phyloP scores from a whole-genome alignment of 1,284 basidiomycete genomes.

The Naganishia albida region DNA sequence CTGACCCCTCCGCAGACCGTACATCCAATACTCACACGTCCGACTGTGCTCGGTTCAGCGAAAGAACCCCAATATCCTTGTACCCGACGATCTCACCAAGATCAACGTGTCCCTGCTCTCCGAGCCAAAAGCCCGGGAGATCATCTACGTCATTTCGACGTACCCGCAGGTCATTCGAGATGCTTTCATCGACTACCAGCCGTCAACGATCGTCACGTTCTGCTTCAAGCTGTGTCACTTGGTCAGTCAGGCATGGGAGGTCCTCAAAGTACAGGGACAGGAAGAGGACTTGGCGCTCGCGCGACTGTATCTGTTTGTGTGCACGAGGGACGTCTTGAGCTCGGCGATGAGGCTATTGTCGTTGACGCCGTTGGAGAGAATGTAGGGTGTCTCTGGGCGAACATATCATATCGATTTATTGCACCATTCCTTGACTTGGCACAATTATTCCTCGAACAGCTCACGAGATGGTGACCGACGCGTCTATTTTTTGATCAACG shows the following conservation, averaged over 20 bases:
- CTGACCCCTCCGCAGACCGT: conserved; percentile 57
- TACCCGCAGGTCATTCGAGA: conserved; percentile 90
- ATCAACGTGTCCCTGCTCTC: conserved; percentile 72
- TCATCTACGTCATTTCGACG: conserved; percentile 78
- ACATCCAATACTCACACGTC: conserved; percentile 96
- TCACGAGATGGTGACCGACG: neutral
- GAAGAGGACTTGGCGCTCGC: conserved; percentile 70
- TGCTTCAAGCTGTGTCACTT: conserved; percentile 56
- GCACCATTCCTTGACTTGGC: neutral
- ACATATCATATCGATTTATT: neutral
- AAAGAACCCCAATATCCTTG: conserved; percentile 80
- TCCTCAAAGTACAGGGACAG: conserved; percentile 75
- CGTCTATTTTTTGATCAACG: neutral
- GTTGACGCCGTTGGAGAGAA: conserved; percentile 84
- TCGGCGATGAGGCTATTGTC: conserved; percentile 85
- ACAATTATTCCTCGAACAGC: neutral
- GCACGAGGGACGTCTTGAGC: conserved; percentile 82
- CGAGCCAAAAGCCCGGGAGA: conserved; percentile 78
- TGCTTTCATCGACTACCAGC: conserved; percentile 83
- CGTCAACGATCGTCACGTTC: conserved; percentile 74
- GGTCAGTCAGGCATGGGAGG: conserved; percentile 54
- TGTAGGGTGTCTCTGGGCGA: conserved; percentile 61
- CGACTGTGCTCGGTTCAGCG: conserved; percentile 89
- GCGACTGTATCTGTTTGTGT: conserved; percentile 86
- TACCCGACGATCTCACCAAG: conserved; percentile 66